Percentiles rank a stretch among this genome's conserved stretches.
Conservation (phyloP, 176 grass and related monocot species). For the Aegilops umbellulata region DNA sequence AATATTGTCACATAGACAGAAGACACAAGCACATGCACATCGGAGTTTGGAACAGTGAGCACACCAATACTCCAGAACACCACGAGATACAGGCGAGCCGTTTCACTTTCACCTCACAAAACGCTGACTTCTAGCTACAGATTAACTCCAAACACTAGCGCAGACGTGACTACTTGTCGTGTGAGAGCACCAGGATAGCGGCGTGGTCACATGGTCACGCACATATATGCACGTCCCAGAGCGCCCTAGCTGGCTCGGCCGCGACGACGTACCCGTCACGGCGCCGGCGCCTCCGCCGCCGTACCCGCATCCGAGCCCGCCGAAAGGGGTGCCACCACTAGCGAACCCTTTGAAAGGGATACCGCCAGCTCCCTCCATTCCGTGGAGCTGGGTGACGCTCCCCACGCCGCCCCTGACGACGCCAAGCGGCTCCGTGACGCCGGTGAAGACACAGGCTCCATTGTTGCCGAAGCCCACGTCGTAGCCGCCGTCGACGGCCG, state of each 20-base stretch:
- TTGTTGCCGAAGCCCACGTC: conserved; percentile 44
- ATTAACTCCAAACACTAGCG: too few species aligned
- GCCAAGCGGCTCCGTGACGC: conserved; percentile 35
- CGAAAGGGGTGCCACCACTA: not conserved
- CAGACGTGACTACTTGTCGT: too few species aligned
- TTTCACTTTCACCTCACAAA: too few species aligned
- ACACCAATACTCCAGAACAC: too few species aligned
- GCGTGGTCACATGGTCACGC: too few species aligned
- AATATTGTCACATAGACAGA: too few species aligned
- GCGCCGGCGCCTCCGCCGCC: conserved; percentile 13
- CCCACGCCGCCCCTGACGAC: conserved; percentile 36
- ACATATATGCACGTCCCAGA: not conserved
- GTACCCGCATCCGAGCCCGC: not conserved
- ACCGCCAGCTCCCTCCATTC: not conserved
- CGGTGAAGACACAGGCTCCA: conserved; percentile 39
- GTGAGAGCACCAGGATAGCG: too few species aligned
- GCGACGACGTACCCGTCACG: not conserved
- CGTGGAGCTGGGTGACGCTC: not conserved
- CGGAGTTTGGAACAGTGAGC: too few species aligned
- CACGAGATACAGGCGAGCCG: too few species aligned
- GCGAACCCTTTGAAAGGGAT: not conserved
- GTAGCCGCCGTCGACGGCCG: not conserved
- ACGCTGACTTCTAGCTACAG: too few species aligned
- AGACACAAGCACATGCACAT: too few species aligned
- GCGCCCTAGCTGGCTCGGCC: too few species aligned